Conservation (phyloP, 2,329 filamentous ascomycete species). For the Teratosphaeria destructans region DNA sequence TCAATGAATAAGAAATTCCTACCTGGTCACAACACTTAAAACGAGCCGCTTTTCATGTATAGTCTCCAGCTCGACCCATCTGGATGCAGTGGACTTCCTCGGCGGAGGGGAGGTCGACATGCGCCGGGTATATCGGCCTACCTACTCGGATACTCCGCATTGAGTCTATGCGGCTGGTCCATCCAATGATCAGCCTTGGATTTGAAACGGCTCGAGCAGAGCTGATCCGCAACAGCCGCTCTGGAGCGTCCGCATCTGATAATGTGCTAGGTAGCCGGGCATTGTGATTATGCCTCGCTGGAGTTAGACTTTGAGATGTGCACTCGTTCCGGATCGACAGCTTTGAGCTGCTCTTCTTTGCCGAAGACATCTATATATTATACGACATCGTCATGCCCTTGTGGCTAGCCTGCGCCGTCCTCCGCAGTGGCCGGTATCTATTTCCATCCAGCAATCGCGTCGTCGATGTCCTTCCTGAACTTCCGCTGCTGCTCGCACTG, state of each 20-base stretch:
- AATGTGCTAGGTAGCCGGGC: not conserved
- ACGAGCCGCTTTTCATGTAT: not conserved
- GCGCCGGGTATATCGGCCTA: not conserved
- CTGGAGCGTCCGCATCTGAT: not conserved
- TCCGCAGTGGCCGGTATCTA: not conserved
- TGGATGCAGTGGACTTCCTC: not conserved
- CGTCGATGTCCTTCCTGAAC: constrained; percentile 71
- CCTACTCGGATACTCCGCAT: not conserved
- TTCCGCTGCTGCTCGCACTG: constrained; percentile 77
- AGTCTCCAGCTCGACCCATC: not conserved
- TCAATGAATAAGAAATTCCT: not conserved
- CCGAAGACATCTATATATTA: not conserved
- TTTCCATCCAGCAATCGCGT: constrained; percentile 28
- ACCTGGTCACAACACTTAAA: not conserved
- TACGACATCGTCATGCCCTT: not conserved
- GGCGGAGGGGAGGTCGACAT: not conserved
- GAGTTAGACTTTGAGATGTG: too few species aligned
- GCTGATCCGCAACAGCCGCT: not conserved
- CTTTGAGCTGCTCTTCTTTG: not conserved
- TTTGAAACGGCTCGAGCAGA: not conserved
- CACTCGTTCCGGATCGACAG: not conserved
- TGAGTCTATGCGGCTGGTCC: not conserved
- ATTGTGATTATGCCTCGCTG: too few species aligned
- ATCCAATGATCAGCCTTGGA: not conserved
- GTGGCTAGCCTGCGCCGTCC: not conserved